Evolutionary conservation across 306 rosid species (phyloP), one percentile per base, ranked within the genome.

Genomic region (Cucumis melo): DNA sequence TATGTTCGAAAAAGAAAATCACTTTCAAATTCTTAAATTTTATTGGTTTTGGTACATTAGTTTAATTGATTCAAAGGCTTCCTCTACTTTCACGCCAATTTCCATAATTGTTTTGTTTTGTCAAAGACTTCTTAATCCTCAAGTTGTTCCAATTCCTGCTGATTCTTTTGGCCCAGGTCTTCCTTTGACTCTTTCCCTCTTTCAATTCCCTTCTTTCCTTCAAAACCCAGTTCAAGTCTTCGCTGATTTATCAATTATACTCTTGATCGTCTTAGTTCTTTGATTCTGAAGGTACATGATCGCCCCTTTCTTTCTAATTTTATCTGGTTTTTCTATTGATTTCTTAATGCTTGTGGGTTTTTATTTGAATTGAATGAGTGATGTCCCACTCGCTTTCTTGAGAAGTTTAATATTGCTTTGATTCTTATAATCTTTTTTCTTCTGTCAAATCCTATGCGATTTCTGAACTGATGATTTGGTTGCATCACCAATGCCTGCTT

Each of bases 171-270:
- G 78, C 78, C 34, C 51, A 74, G 65, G 65, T 56, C 66, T 39
- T 41, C 36, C 78, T 56, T 44, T 59, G 78, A 75, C 78, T 20
- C 78, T 23, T 59, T 38, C 78, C 27, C 66, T 74, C 66, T 5
- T 42, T 57, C 68, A 14, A n/a, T 75, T 50, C 24, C 13, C 42
- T 50, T 50, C 44, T 50, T 50, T 29, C 60, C 76, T 72, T 72
- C 76, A 48, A 72, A 50, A 27, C 58, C 76, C 76, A 24, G 23
- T 51, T 15, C 39, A 27, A 46, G 36, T 27, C 68, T 55, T 59
- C 66, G 13, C 32, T 57, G 55, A 13, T 75, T 16, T 39, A n/a
- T 16, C 60, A 9, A 9, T 66, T n/a, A 8, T 66, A 5, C 51
- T 74, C 51, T 75, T 17, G 68, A 56, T 59, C 38, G 8, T 21